Base-by-base conservation (phyloP, 2,329 filamentous ascomycete species). In the Claviceps sp. region DNA sequence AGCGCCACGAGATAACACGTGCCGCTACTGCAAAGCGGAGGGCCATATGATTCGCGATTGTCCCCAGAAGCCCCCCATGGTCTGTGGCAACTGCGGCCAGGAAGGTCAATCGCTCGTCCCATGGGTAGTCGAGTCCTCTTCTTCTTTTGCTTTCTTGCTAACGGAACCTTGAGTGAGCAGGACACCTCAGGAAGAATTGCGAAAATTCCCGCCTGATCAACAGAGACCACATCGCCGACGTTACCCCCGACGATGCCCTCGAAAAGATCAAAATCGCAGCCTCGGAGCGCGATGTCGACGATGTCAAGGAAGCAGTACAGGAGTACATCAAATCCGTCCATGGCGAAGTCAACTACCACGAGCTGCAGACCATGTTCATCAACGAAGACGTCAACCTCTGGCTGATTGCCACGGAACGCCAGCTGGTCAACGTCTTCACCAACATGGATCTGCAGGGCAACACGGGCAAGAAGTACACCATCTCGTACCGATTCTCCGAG, bases 371-470 rank as follows among this genome's bases (percentile, higher is more conserved):
- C 37, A 72, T 72, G 1, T 75, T 88, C 62, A 78, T 84, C 6
- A 58, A 65, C 1, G 69, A 78, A 43, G 62, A 69, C 0, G 72
- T 85, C 54, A 66, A 66, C 3, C 66, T 85, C 14, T 83, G 75
- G 66, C 67, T 88, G 50, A 83, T 87, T 57, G 80, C 79, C 5
- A 65, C 78, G 5, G 77, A 85, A 69, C 76, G 78, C 57, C 67
- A 76, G 38, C 63, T 73, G 5, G 64, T 85, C 0, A 61, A 68
- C 1, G 79, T 80, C 5, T 75, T 82, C 57, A 85, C 81, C 55
- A 83, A 85, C 65, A 84, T 87, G 78, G 82, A 87, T 56, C 69
- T 87, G 1, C 82, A 87, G 60, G 84, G 84, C 5, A 78, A 84
- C 55, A 69, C 84, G 19, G 75, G 76, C 53, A 81, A 81, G 65